Evolutionary conservation across 371 early-diverging fungal genomes (phyloP), one percentile per base, ranked within the genome.

Genomic region (Rhizomucor pusillus): DNA sequence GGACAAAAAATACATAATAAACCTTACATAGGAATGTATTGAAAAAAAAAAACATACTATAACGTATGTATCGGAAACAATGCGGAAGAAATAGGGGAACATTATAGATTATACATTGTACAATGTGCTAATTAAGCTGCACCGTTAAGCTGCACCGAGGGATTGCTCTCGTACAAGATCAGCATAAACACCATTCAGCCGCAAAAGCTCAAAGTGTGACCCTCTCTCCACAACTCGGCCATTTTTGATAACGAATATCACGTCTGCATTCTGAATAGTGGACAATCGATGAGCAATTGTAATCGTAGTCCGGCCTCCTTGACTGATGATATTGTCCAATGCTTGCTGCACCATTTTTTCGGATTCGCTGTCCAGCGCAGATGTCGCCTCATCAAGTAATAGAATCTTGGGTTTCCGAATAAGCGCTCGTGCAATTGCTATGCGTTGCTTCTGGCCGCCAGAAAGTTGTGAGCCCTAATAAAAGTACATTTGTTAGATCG

Each of bases 331-430:
- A 25, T 63, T 69, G 58, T 90, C 89, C 37, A 97, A 68, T 1
- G 93, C 95, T 47, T 79, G 81, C 59, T 96, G 93, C 6, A 98
- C 91, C 20, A 90, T 65, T 56, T 82, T 83, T 70, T 99, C 99
- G 34, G 88, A 84, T 60, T 90, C 84, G 16, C 89, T 84, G 66
- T 95, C 95, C 44, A 96, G 60, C 0, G 95, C 94, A 3, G 90
- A 88, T 2, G 99, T 98, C 0, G 98, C 95, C 61, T 99, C 98
- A 65, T 99, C 99, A 37, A 98, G 73, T 23, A 98, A 69, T 47
- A 97, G 71, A 13, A 97, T 81, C 54, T 75, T 80, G 25, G 93
- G 93, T 55, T 94, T 84, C 44, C 89, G 86, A 59, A 97, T 81
- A 55, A 85, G 23, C 0, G 85, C 85, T 48, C 90, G 74, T 5